phyloP scores from a whole-genome alignment of 1,139 yeast species.

The Debaryomyces singareniensis region DNA sequence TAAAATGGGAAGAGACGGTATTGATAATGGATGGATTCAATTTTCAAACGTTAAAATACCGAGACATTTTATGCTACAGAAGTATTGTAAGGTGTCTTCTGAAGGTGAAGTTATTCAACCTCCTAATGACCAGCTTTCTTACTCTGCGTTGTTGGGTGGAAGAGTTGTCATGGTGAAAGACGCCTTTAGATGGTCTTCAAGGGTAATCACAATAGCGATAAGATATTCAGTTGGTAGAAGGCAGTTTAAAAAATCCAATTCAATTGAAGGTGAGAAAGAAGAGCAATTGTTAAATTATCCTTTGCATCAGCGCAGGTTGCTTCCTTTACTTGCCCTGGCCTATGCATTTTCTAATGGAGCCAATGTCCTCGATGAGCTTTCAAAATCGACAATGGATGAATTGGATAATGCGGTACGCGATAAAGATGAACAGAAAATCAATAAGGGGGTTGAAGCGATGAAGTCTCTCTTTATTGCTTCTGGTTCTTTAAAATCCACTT shows the following conservation, averaged over 20 bases:
- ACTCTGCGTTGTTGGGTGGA: conserved; percentile 41
- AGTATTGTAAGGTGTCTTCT: conserved; percentile 37
- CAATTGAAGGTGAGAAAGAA: conserved; percentile 21
- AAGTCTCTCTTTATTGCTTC: conserved; percentile 43
- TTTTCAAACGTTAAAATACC: conserved; percentile 41
- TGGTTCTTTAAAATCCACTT: conserved; percentile 42
- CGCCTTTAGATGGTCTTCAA: conserved; percentile 36
- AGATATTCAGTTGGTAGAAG: conserved; percentile 43
- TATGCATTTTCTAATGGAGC: conserved; percentile 39
- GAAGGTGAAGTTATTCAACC: conserved; percentile 38
- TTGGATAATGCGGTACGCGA: conserved; percentile 32
- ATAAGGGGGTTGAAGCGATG: conserved; percentile 32
- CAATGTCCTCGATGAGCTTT: conserved; percentile 27
- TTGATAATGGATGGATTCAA: conserved; percentile 48
- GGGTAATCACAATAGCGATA: conserved; percentile 38
- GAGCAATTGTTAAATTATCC: conserved; percentile 42
- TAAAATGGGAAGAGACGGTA: conserved; percentile 47
- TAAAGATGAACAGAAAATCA: conserved; percentile 29
- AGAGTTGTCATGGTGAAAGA: conserved; percentile 42
- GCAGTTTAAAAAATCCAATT: conserved; percentile 29
- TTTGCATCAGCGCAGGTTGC: conserved; percentile 40
- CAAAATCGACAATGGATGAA: conserved; percentile 20
- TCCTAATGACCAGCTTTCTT: conserved; percentile 42
- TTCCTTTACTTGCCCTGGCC: conserved; percentile 40
- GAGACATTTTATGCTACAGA: conserved; percentile 42